Percentiles rank a stretch among this genome's conserved stretches.
phyloP scores from a whole-genome alignment of 176 grass and related monocot genomes.

The Musa schizocarpa region DNA sequence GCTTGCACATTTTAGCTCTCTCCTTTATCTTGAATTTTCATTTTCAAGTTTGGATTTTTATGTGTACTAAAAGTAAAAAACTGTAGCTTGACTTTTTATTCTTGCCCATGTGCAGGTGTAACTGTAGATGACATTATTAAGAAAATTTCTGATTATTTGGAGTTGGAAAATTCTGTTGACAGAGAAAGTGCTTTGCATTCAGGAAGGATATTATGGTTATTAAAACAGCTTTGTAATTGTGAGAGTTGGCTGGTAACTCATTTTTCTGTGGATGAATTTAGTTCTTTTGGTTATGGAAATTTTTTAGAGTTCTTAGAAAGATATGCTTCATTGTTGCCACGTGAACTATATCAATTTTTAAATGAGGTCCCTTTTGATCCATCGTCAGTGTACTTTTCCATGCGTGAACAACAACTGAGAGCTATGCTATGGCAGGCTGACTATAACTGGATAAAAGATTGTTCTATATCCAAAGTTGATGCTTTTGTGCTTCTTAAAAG shows the following conservation, averaged over 20 bases:
- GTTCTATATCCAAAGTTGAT: conserved; percentile 35
- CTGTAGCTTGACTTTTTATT: background rate
- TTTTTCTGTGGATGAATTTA: conserved; percentile 71
- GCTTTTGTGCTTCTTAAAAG: conserved; percentile 52
- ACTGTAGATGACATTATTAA: conserved; percentile 51
- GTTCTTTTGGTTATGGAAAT: conserved; percentile 60
- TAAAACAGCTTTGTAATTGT: conserved; percentile 61
- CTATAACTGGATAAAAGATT: conserved; percentile 37
- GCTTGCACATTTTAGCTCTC: background rate
- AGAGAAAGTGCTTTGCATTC: conserved; percentile 15
- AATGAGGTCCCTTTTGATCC: conserved; percentile 26
- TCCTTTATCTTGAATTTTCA: background rate
- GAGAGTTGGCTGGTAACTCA: conserved; percentile 44
- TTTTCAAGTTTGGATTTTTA: background rate
- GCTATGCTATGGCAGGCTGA: conserved; percentile 57
- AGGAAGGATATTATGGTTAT: conserved; percentile 22
- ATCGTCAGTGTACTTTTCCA: conserved; percentile 36
- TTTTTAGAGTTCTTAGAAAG: conserved; percentile 75
- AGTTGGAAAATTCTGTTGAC: conserved; percentile 33
- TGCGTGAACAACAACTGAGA: conserved; percentile 50
- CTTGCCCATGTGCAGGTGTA: conserved; percentile 30
- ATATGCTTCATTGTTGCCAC: conserved; percentile 43
- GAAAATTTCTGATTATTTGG: conserved; percentile 56
- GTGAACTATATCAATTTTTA: conserved; percentile 39
- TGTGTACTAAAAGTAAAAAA: background rate